Evolutionary conservation across 345 rosid genomes (phyloP).

Genomic region (Brassica cretica): DNA sequence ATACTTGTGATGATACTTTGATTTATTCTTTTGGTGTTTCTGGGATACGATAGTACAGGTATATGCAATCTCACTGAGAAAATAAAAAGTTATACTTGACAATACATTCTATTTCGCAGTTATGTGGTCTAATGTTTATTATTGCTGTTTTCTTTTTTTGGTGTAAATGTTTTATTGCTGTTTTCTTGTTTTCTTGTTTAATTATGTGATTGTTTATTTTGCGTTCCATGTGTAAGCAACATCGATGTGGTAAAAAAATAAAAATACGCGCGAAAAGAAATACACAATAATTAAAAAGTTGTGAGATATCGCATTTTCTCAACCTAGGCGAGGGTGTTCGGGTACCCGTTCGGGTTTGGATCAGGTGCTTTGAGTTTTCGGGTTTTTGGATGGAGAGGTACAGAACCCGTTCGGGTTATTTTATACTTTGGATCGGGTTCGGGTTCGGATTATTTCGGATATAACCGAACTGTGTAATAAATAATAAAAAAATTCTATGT

Average conservation of each 20-base stretch:
- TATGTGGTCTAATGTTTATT: background rate
- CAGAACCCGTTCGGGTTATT: no score
- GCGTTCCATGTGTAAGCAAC: conserved; percentile 3
- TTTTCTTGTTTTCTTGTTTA: background rate
- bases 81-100: conserved; percentile 1
- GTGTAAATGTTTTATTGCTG: background rate
- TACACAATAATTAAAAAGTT: background rate
- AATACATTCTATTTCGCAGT: conserved; percentile 2
- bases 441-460: no score
- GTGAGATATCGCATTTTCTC: background rate
- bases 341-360: no score
- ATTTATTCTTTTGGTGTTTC: background rate
- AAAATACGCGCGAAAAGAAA: background rate
- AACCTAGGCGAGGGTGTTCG: no score
- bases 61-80: background rate
- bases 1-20: conserved; percentile 16
- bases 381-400: no score
- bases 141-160: background rate
- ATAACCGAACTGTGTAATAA: no score
- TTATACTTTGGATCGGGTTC: no score
- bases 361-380: no score
- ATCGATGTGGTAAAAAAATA: background rate
- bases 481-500: no score
- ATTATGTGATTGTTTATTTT: background rate
- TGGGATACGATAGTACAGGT: conserved; percentile 5